Percentiles rank a stretch among this genome's conserved stretches.
Evolutionary conservation across 805 yeast genomes (phyloP).

Genomic region (Alloascoidea hylecoeti): DNA sequence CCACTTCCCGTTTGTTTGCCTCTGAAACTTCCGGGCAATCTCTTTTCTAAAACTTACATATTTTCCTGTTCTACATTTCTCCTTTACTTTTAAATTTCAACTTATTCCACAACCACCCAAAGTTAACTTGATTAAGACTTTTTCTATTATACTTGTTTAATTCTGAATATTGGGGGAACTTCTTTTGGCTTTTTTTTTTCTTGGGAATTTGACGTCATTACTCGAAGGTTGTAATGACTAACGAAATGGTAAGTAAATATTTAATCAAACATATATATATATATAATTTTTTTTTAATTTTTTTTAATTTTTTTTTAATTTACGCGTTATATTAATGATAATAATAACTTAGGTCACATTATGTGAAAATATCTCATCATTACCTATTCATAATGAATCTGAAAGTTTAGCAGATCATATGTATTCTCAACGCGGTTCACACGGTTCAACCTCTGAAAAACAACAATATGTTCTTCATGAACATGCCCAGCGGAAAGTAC

Average conservation of each 20-base stretch:
- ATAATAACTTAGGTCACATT: neutral
- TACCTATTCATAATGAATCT: neutral
- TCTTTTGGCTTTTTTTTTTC: neutral
- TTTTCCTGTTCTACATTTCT: neutral
- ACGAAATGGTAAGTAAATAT: neutral
- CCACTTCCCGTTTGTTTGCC: neutral
- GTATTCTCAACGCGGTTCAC: too few species aligned
- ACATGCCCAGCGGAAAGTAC: neutral
- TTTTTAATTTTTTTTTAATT: neutral
- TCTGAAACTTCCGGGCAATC: neutral
- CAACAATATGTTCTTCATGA: neutral
- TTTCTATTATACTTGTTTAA: neutral
- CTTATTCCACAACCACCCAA: neutral
- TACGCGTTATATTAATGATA: neutral
- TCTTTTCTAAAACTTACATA: neutral
- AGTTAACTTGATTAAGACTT: neutral
- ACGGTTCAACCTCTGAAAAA: neutral
- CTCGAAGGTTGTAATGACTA: neutral
- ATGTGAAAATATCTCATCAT: neutral
- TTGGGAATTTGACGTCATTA: neutral
- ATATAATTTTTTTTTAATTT: neutral
- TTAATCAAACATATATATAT: neutral
- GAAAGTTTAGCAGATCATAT: neutral
- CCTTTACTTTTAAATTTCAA: neutral
- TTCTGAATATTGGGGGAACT: neutral